These are phyloP conservation scores for Crithidia expoeki DNA, from an alignment of 208 protist species.

Conservation along the genomic window DNA sequence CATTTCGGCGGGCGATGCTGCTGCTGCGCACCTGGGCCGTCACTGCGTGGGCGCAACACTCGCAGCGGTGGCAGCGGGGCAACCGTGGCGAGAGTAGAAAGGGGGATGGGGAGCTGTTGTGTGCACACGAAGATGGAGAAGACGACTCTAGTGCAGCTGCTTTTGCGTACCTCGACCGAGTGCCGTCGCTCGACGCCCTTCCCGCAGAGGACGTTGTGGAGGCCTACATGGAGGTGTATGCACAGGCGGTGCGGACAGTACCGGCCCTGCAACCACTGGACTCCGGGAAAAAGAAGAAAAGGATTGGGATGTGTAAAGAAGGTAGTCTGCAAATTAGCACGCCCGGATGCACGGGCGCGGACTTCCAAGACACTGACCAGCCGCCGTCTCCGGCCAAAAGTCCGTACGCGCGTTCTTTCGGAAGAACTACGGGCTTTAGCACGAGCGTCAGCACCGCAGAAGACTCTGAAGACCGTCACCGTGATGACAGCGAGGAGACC, in stretches of 20 bases:
- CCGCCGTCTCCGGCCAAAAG: background rate
- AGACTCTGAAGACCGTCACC: too few species aligned
- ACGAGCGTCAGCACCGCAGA: too few species aligned
- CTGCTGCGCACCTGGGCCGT: conserved; percentile 55
- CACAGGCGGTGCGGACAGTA: conserved; percentile 33
- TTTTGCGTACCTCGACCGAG: conserved; percentile 30
- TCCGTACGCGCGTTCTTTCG: background rate
- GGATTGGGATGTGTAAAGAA: background rate
- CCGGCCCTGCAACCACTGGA: conserved; percentile 21
- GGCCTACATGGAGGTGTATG: conserved; percentile 41
- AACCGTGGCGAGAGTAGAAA: background rate
- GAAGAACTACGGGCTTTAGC: background rate
- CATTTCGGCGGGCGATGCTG: conserved; percentile 66
- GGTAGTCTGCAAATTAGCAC: too few species aligned
- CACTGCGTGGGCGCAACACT: conserved; percentile 1
- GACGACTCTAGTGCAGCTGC: background rate
- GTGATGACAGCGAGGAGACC: too few species aligned
- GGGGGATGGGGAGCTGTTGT: too few species aligned
- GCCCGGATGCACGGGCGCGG: too few species aligned
- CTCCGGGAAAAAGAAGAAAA: background rate
- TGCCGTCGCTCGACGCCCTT: conserved; percentile 50
- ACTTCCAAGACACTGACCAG: background rate
- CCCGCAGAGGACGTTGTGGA: conserved; percentile 41
- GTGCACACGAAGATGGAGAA: background rate
- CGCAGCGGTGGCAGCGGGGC: background rate